Conservation (phyloP, 768 basidiomycete genomes). For the Termitomyces sp. region DNA sequence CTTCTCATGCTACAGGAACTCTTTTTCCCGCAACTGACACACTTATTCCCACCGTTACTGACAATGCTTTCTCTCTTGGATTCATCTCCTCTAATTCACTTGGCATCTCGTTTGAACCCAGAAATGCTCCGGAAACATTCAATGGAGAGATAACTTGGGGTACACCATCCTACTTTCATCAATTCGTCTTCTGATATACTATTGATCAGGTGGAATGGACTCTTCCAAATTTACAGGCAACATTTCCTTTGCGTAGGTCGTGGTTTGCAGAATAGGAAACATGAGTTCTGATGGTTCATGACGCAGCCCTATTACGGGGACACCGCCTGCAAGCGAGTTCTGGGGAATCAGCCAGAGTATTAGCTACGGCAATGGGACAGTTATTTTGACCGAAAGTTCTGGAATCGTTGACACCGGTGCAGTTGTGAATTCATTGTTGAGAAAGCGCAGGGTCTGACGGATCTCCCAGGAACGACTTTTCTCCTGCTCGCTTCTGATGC, state of each 20-base stretch:
- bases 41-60: constrained; percentile 50
- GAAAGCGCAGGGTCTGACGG: too few species aligned
- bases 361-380: constrained; percentile 20
- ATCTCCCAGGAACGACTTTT: constrained; percentile 39
- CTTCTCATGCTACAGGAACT: constrained; percentile 20
- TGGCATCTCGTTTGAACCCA: constrained; percentile 50
- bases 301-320: constrained; percentile 29
- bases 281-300: background rate
- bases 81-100: too few species aligned
- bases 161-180: too few species aligned
- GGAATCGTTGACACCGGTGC: constrained; percentile 30
- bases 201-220: too few species aligned
- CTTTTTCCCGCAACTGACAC: constrained; percentile 22
- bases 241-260: constrained; percentile 36
- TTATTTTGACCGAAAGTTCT: constrained; percentile 39
- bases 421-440: too few species aligned
- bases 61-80: constrained; percentile 46
- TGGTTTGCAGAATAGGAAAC: background rate
- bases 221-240: constrained; percentile 27
- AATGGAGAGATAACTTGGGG: constrained; percentile 37
- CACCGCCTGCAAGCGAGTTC: constrained; percentile 41
- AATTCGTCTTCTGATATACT: too few species aligned
- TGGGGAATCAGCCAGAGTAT: constrained; percentile 54
- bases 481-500: constrained; percentile 44
- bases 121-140: too few species aligned